phyloP scores from a whole-genome alignment of 176 grass and related monocot species.

The Oryza glaberrima region DNA sequence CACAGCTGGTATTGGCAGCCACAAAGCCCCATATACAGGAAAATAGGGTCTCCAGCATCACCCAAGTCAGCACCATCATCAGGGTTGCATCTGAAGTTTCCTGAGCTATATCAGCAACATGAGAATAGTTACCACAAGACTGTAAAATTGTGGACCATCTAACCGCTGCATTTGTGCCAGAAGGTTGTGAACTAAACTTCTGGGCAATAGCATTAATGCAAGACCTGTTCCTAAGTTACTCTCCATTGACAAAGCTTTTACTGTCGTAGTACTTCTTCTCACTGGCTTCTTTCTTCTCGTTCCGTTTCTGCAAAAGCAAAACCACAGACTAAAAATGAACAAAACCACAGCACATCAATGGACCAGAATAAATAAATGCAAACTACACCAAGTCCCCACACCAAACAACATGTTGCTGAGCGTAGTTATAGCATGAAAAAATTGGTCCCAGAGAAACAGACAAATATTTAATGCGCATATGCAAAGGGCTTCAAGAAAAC shows the following conservation, averaged over 20 bases:
- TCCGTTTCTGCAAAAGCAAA: conserved; percentile 74
- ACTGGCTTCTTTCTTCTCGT: conserved; percentile 98
- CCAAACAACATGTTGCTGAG: not conserved
- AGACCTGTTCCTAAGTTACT: conserved; percentile 42
- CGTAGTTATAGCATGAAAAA: not conserved
- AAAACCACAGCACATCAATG: conserved; percentile 35
- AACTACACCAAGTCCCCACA: conserved; percentile 25
- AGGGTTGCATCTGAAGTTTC: conserved; percentile 28
- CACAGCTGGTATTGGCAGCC: not conserved
- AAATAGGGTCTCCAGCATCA: not conserved
- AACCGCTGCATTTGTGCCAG: conserved; percentile 24
- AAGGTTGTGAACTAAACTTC: conserved; percentile 35
- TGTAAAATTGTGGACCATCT: conserved; percentile 44
- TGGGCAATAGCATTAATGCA: conserved; percentile 23
- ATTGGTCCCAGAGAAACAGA: conserved; percentile 25
- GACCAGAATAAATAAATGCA: conserved; percentile 42
- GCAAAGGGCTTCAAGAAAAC: conserved; percentile 14
- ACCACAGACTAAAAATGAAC: conserved; percentile 20
- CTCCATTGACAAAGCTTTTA: conserved; percentile 79
- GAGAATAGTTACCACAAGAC: conserved; percentile 34
- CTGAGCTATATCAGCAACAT: conserved; percentile 42
- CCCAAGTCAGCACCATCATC: conserved; percentile 1
- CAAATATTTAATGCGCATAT: conserved; percentile 28
- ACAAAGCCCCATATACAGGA: not conserved
- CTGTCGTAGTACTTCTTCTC: conserved; percentile 91